Base-by-base conservation (phyloP, 345 rosid genomes). In the Arabidopsis arenosa region DNA sequence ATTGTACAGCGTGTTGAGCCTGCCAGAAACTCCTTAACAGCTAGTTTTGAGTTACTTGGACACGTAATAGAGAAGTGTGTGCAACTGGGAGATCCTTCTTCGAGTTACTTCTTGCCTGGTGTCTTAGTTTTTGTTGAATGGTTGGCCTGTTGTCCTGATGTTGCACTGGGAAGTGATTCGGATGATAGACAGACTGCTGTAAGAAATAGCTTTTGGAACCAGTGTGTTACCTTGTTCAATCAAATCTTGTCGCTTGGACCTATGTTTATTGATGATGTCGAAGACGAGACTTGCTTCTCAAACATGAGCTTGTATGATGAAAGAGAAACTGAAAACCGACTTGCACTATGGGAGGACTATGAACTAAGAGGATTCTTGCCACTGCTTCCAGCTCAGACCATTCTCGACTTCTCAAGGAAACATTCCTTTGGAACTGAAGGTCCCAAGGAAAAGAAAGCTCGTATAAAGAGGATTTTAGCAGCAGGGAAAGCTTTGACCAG, bases 331-430 rank as follows among this genome's bases (percentile, higher is more conserved):
- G 94, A 84, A 82, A 90, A 95, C 76, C 80, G 89, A 13, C 85
- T 87, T 81, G 99, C 99, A 33, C 80, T 95, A 75, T 92, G 88
- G 88, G 99, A 95, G 83, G 99, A 95, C 84, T 80, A 82, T 76
- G 99, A 95, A 80, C 81, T 95, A 76, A 86, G 96, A 82, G 98
- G 99, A 61, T 95, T 92, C 84, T 66, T 83, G 71, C 98, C 98
- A 9, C 84, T 95, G 78, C 84, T 84, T 74, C 96, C 97, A 63
- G 97, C 97, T 41, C 98, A 95, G 26, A 76, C 86, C 54, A 90
- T 95, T 74, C 86, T 95, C 66, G 92, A 95, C 65, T 92, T 95
- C 75, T 88, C 97, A 33, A 87, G 93, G 78, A 92, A 90, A 67
- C 84, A 75, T 63, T 69, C 89, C 15, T 86, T 86, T 77, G 88